A percentile compares a stretch with the other conserved stretches of the same genome.
Conservation (phyloP, 305 asterid species). For the Fraxinus dipetala region DNA sequence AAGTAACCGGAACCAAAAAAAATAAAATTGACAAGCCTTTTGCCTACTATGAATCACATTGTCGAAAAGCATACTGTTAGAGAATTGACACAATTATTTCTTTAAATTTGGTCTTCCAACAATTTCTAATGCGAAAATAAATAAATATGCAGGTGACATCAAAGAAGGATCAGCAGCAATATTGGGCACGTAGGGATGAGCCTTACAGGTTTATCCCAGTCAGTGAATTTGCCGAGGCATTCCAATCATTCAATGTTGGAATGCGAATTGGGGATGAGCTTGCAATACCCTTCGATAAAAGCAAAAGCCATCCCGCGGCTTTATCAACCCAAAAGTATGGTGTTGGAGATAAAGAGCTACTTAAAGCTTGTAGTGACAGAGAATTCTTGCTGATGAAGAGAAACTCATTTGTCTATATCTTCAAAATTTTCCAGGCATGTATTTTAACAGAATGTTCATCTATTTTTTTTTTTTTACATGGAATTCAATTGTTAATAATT, state of each 20-base stretch:
- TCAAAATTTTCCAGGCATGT: slow-evolving; percentile 32
- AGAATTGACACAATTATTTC: not conserved
- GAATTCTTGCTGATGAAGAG: slow-evolving; percentile 35
- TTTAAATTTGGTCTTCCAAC: not conserved
- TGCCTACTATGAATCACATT: not conserved
- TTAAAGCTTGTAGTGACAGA: slow-evolving; percentile 32
- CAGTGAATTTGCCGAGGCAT: slow-evolving; percentile 33
- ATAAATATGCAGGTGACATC: slow-evolving; percentile 32
- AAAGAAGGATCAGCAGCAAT: slow-evolving; percentile 37
- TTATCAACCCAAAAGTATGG: slow-evolving; percentile 33
- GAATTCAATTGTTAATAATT: not conserved
- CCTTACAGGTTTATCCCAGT: slow-evolving; percentile 29
- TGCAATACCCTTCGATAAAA: slow-evolving; percentile 28
- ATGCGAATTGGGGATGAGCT: slow-evolving; percentile 28
- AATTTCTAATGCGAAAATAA: not conserved
- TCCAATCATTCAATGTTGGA: slow-evolving; percentile 29
- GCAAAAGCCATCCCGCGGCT: slow-evolving; percentile 40
- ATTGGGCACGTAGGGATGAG: slow-evolving; percentile 31
- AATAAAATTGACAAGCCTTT: not conserved
- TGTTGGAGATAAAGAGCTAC: slow-evolving; percentile 28
- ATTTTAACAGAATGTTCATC: not conserved
- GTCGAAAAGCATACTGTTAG: not conserved
- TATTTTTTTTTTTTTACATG: not conserved
- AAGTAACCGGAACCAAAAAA: slow-evolving; percentile 15
- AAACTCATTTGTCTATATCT: slow-evolving; percentile 35